phyloP scores from a whole-genome alignment of 2,329 filamentous ascomycete species.

The Nothomitra cinnamomea region DNA sequence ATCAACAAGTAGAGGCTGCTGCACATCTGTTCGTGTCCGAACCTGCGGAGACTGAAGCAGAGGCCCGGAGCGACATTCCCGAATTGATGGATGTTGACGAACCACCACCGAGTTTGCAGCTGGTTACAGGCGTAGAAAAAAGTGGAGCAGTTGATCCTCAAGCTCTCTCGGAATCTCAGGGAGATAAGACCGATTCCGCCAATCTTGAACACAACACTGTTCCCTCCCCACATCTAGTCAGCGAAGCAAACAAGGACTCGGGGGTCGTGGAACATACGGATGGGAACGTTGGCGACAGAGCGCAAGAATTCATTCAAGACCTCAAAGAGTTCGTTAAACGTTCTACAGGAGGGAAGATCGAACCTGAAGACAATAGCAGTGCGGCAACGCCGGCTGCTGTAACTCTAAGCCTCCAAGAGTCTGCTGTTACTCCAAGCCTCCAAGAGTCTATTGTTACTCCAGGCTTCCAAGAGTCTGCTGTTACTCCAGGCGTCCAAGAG shows the following conservation, averaged over 20 bases:
- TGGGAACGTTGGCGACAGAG: background rate
- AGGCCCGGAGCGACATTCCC: too few species aligned
- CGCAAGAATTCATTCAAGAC: background rate
- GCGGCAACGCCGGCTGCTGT: background rate
- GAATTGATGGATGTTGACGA: too few species aligned
- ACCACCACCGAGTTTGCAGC: too few species aligned
- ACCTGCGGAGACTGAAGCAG: too few species aligned
- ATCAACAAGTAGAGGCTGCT: too few species aligned
- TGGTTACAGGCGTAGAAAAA: too few species aligned
- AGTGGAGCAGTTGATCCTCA: background rate
- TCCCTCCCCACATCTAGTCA: background rate
- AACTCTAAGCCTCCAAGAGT: background rate
- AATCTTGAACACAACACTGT: background rate
- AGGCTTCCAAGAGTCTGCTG: background rate
- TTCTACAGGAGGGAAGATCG: background rate
- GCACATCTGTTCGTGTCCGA: too few species aligned
- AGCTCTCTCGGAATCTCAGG: background rate
- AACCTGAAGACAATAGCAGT: background rate
- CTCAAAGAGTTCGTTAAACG: background rate
- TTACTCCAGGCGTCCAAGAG: too few species aligned
- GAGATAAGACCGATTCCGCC: background rate
- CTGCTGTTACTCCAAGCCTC: too few species aligned
- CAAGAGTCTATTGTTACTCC: background rate
- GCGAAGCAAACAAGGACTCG: background rate
- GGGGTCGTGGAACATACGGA: background rate